phyloP scores from a whole-genome alignment of 2,329 filamentous ascomycete species.

The Pochonia chlamydosporia region DNA sequence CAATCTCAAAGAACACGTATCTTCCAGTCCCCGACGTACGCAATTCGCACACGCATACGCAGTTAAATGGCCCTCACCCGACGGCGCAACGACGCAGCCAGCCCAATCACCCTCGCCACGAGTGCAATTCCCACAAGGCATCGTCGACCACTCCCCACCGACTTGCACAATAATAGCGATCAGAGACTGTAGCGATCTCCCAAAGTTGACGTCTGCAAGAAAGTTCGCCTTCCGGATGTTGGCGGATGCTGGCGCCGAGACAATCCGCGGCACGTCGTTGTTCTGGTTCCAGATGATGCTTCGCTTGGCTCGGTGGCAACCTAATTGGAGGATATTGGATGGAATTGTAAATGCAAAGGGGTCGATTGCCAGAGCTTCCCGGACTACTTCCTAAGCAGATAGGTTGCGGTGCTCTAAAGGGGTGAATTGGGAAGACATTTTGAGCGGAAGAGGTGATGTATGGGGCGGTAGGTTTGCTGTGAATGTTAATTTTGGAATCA shows the following conservation, averaged over 20 bases:
- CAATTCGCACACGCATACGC: slow-evolving; percentile 7
- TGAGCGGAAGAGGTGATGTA: background rate
- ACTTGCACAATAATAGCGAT: background rate
- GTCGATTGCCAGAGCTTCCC: background rate
- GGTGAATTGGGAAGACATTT: background rate
- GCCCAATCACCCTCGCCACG: background rate
- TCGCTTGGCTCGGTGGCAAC: background rate
- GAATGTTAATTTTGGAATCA: too few relatives aligned
- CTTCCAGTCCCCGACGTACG: background rate
- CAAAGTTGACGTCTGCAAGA: background rate
- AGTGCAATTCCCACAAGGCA: background rate
- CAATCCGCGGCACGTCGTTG: too few relatives aligned
- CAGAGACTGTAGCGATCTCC: background rate
- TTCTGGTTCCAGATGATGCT: background rate
- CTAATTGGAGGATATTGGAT: background rate
- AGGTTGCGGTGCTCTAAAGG: background rate
- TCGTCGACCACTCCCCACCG: background rate
- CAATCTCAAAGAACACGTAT: background rate
- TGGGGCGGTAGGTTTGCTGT: too few relatives aligned
- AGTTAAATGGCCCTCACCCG: background rate
- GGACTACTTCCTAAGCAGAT: slow-evolving; percentile 2
- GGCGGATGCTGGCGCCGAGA: too few relatives aligned
- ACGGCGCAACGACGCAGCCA: slow-evolving; percentile 3
- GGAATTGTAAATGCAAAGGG: background rate
- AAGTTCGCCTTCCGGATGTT: background rate